phyloP scores from a whole-genome alignment of 306 rosid species.

The Cicer chorassanicum region DNA sequence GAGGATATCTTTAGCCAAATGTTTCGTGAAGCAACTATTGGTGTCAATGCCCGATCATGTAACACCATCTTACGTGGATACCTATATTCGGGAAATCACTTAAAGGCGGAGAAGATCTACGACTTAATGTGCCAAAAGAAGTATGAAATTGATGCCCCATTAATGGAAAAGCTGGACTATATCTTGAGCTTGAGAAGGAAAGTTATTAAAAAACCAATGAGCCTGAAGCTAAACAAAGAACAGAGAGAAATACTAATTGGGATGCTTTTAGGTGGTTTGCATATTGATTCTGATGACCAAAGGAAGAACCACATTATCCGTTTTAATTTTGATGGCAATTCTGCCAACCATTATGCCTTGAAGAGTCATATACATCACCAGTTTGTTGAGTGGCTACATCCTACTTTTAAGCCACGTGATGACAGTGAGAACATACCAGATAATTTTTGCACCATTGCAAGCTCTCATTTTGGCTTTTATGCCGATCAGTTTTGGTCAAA shows the following conservation, averaged over 20 bases:
- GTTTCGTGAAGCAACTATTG: slow-evolving; percentile 59
- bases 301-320: slow-evolving; percentile 69
- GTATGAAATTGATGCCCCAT: slow-evolving; percentile 69
- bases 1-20: slow-evolving; percentile 71
- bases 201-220: slow-evolving; percentile 58
- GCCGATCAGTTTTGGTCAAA: slow-evolving; percentile 93
- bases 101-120: slow-evolving; percentile 77
- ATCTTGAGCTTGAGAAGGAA: slow-evolving; percentile 75
- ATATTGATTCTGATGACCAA: slow-evolving; percentile 74
- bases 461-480: slow-evolving; percentile 77
- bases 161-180: slow-evolving; percentile 76
- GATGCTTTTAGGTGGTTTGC: slow-evolving; percentile 83
- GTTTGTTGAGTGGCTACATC: slow-evolving; percentile 91
- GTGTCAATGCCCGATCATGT: slow-evolving; percentile 80
- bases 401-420: slow-evolving; percentile 65
- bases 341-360: slow-evolving; percentile 56
- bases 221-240: slow-evolving; percentile 79
- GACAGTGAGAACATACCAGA: slow-evolving; percentile 58
- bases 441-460: slow-evolving; percentile 67
- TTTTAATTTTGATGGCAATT: slow-evolving; percentile 67
- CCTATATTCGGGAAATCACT: slow-evolving; percentile 64
- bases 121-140: slow-evolving; percentile 77
- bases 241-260: slow-evolving; percentile 90
- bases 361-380: slow-evolving; percentile 69
- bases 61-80: slow-evolving; percentile 82